A percentile compares a stretch with the other conserved stretches of the same genome.
Conservation (phyloP, 768 basidiomycete genomes). For the Rhodotorula graminis region DNA sequence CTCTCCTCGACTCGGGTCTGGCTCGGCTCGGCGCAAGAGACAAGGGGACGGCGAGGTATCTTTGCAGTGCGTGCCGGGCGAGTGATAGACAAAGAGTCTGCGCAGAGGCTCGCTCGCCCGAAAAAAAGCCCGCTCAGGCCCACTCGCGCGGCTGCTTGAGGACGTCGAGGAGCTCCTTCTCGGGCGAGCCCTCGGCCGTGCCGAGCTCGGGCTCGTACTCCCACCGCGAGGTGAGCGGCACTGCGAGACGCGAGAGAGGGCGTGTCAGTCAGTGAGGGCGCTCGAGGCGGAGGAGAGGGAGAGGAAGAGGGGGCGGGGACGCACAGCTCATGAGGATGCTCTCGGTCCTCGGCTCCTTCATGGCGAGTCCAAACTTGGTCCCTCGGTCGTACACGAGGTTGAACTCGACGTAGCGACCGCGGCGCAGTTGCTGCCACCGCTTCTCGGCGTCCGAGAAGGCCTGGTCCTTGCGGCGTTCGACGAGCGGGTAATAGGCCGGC, state of each 20-base stretch:
- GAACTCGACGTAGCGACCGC: conserved; percentile 94
- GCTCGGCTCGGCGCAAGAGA: no score
- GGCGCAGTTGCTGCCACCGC: conserved; percentile 85
- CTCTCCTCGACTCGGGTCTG: no score
- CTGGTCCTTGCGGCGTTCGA: conserved; percentile 54
- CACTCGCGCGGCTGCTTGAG: conserved; percentile 64
- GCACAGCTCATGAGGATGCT: conserved; percentile 74
- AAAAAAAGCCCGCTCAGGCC: conserved; percentile 51
- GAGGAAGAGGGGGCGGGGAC: background rate
- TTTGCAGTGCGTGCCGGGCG: no score
- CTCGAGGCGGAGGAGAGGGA: background rate
- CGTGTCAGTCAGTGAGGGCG: background rate
- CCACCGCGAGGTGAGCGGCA: conserved; percentile 82
- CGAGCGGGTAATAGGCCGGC: conserved; percentile 84
- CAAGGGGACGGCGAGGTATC: no score
- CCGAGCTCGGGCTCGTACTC: conserved; percentile 80
- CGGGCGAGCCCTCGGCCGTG: conserved; percentile 58
- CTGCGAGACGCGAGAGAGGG: conserved; percentile 5
- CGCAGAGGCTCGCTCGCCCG: no score
- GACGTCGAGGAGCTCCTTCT: conserved; percentile 61
- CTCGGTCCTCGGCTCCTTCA: conserved; percentile 76
- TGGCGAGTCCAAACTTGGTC: conserved; percentile 66
- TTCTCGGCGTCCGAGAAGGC: conserved; percentile 56
- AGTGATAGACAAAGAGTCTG: no score
- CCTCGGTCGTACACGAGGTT: conserved; percentile 81